Base-by-base conservation (phyloP, 2,329 filamentous ascomycete species). In the Cladosporium sp. region DNA sequence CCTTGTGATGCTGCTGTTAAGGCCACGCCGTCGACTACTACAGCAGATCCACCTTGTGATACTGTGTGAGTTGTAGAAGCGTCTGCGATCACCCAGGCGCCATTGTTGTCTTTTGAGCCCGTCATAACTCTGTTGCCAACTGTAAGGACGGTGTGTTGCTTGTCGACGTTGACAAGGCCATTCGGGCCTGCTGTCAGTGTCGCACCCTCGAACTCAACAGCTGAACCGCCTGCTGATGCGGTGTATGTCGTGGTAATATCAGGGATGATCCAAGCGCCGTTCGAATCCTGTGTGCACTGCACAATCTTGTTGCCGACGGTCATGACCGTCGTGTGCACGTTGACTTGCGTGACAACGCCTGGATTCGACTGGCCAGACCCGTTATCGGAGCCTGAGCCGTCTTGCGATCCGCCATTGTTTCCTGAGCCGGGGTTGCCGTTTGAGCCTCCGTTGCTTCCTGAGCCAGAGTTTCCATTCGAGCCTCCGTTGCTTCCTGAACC, bases 281-380 rank as follows among this genome's bases (percentile, higher is more conserved):
- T 34, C 3, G 32, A 47, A 26, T 64, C 51, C 32, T 64, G 30
- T 18, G 61, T 55, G 51, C 51, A 55, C 6, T 54, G 36, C 36
- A 64, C 24, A 32, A 41, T 32, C 14, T 55, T 64, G 61, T 41
- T 64, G 21, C 61, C 61, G 12, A 64, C 28, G 1, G 61, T 64
- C 24, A 64, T 64, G 36, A 64, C 26, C 10, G 61, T 64, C 10
- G 61, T 64, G 49, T 64, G 61, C 14, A 63, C 49, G 24, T 54
- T 63, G 36, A 47, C 36, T 28, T 28, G 38, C 6, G 59, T 61
- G 14, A 55, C 59, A 3, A 28, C 24, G 26, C 57, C 38, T 36
- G 12, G 28, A 6, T 41, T 41, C 21, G 36, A 59, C 6, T 30
- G 15, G 44, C 44, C 59, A 15, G 41, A 18, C 10, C 57, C 34